Percentiles rank a stretch among this genome's conserved stretches.
These are phyloP conservation scores for Gaertneriomyces sp. DNA, from an alignment of 192 early-diverging fungal genomes.

Conservation along the genomic window DNA sequence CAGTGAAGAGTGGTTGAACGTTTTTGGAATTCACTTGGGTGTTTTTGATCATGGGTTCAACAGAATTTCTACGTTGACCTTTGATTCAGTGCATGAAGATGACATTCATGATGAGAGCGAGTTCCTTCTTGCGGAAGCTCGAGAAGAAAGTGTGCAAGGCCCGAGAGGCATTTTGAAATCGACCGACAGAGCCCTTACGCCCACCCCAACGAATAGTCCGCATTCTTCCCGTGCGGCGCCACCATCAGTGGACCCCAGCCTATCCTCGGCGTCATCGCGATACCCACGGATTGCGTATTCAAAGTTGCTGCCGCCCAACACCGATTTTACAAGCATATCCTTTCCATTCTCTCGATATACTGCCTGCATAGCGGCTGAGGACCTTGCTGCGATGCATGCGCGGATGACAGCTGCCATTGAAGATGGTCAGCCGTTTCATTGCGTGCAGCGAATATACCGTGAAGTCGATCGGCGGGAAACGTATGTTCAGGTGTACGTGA, in stretches of 20 bases:
- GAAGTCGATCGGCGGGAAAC: constrained; percentile 7
- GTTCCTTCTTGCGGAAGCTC: neutral
- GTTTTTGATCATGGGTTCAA: neutral
- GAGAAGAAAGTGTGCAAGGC: neutral
- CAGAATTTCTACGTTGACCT: neutral
- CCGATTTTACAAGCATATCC: neutral
- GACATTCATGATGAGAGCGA: neutral
- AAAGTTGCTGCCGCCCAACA: neutral
- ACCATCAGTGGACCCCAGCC: no score
- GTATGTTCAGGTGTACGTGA: constrained; percentile 13
- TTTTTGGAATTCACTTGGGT: constrained; percentile 10
- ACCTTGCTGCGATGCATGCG: neutral
- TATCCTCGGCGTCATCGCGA: no score
- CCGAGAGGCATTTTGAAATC: neutral
- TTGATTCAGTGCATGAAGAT: no score
- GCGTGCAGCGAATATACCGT: constrained; percentile 8
- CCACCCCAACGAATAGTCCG: no score
- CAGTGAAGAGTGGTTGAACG: constrained; percentile 10
- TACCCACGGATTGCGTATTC: no score
- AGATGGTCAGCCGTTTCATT: constrained; percentile 3
- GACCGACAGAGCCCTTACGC: no score
- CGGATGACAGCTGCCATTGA: constrained; percentile 4
- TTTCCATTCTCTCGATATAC: neutral
- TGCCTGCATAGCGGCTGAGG: constrained; percentile 4
- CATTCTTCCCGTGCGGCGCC: no score